A percentile compares a stretch with the other conserved stretches of the same genome.
These are phyloP conservation scores for Chrysochromulina parva DNA, from an alignment of 78 protist genomes.

Conservation along the genomic window DNA sequence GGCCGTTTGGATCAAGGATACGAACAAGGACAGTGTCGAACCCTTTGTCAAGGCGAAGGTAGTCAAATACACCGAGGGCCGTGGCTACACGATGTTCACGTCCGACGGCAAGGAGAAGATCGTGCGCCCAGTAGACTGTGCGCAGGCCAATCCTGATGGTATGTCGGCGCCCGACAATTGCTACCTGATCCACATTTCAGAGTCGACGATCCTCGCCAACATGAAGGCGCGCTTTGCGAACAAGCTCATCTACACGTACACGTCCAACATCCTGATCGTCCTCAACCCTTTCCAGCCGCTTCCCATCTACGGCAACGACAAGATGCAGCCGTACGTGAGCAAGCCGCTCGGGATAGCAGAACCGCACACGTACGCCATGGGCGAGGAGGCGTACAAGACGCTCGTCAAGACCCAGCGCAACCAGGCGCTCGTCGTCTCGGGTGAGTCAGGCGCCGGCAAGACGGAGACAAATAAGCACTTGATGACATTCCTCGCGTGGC, in stretches of 20 bases:
- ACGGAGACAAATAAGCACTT: constrained; percentile 46
- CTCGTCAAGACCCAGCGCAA: neutral
- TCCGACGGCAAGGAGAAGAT: neutral
- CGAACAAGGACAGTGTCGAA: neutral
- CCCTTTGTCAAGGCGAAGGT: neutral
- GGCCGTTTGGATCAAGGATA: neutral
- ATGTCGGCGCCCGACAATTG: neutral
- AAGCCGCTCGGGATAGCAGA: neutral
- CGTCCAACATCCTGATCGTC: constrained; percentile 33
- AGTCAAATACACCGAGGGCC: neutral
- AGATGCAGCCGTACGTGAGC: neutral
- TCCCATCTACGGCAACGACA: neutral
- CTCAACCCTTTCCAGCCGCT: constrained; percentile 32
- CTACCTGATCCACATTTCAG: neutral
- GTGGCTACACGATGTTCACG: neutral
- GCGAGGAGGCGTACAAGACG: neutral
- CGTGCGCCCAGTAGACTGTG: neutral
- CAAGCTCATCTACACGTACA: neutral
- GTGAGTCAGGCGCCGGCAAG: constrained; percentile 78
- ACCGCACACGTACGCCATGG: constrained; percentile 16
- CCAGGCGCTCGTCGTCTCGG: constrained; percentile 75
- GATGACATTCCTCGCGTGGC: constrained; percentile 64
- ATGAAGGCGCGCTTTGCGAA: neutral
- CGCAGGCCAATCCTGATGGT: neutral
- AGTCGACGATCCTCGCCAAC: neutral